These are phyloP conservation scores for Diophrys sp. DNA, from an alignment of 73 alveolate genomes.

Conservation along the genomic window DNA sequence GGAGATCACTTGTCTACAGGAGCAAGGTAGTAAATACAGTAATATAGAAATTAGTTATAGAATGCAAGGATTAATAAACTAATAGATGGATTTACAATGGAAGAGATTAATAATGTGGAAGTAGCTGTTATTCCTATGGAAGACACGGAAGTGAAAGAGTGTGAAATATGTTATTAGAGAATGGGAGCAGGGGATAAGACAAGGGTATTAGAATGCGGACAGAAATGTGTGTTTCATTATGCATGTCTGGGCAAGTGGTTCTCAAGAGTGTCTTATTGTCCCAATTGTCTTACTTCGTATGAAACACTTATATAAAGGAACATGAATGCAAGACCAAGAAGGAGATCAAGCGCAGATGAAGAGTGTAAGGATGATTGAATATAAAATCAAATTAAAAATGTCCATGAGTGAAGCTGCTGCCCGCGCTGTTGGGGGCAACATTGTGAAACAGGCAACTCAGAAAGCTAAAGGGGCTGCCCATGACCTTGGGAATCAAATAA, in stretches of 20 bases:
- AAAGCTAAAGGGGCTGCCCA: not conserved
- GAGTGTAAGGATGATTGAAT: not conserved
- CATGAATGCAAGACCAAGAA: not conserved
- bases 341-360: not conserved
- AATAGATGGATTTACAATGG: not conserved
- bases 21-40: not conserved
- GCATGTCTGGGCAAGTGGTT: not conserved
- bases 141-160: too few species aligned
- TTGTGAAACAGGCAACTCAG: not conserved
- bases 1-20: not conserved
- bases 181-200: not conserved
- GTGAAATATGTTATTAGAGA: not conserved
- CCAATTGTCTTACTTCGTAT: not conserved
- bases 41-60: not conserved
- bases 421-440: slow-evolving; percentile 2
- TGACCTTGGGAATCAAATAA: not conserved
- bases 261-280: not conserved
- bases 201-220: not conserved
- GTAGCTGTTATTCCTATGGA: not conserved
- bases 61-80: not conserved
- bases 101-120: not conserved
- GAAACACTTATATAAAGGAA: not conserved
- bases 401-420: too few species aligned
- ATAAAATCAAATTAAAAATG: too few species aligned
- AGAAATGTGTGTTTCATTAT: not conserved